Base-by-base conservation (phyloP, 192 early-diverging fungal species). In the Coemansia aciculifera region DNA sequence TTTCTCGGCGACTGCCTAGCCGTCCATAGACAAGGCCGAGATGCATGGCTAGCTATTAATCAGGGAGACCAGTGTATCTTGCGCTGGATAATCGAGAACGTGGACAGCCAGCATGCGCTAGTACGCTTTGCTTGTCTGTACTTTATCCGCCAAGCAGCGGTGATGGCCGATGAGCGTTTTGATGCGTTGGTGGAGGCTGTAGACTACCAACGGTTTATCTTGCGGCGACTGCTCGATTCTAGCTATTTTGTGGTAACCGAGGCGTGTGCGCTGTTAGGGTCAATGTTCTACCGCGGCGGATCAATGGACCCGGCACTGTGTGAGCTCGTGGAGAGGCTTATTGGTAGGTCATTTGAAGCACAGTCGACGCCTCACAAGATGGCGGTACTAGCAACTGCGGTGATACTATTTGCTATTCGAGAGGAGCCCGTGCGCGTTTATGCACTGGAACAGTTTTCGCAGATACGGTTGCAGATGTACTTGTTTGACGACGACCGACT, bases 231-330 rank as follows among this genome's bases (percentile, higher is more conserved):
- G 19, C 68, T 77, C 3, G 79, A 82, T 5, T 6, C 60, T 1
- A 82, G 79, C 68, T 73, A 67, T 66, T 82, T 74, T 68, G 74
- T 82, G 1, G 79, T 71, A 4, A 65, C 61, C 12, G 74, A 71
- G 40, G 79, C 79, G 4, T 76, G 74, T 19, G 9, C 6, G 9
- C 21, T 81, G 49, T 63, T 81, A 1, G 69, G 65, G 3, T 34
- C 42, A 11, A 48, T 81, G 51, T 62, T 71, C 31, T 64, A 43
- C 31, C 54, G 59, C 7, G 6, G 31, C 5, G 64, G 19, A 3
- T n/a, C 23, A n/a, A 38, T 68, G 7, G 68, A 81, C n/a, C 49
- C 42, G 8, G 42, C 17, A 27, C 64, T 76, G 42, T 13, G 48
- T 4, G 63, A 5, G 4, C 56, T 77, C 5, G 60, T 76, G 3